Conservation (phyloP, 2,329 filamentous ascomycete genomes). For the Byssochlamys sp. region DNA sequence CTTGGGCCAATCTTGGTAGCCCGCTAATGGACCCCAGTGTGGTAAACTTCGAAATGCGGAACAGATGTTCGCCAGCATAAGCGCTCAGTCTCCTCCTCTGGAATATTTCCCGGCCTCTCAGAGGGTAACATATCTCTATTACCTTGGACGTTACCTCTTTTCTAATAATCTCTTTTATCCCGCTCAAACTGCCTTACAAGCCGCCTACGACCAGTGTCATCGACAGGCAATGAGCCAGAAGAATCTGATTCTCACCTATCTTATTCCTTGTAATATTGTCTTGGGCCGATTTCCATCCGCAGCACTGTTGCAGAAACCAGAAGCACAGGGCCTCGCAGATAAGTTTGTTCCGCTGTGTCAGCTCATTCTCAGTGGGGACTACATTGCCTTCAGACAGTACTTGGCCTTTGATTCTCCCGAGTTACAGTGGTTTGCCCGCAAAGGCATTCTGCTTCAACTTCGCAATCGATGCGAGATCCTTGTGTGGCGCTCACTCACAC, state of each 20-base stretch:
- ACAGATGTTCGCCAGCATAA: conserved; percentile 82
- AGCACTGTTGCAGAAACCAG: conserved; percentile 57
- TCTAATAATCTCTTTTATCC: conserved; percentile 73
- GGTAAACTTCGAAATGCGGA: conserved; percentile 73
- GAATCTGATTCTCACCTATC: conserved; percentile 68
- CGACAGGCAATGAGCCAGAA: conserved; percentile 55
- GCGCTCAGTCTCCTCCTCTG: conserved; percentile 70
- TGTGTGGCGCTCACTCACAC: conserved; percentile 72
- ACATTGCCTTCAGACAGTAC: conserved; percentile 61
- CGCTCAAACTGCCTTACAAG: conserved; percentile 64
- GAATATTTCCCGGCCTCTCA: conserved; percentile 74
- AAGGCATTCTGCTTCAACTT: conserved; percentile 65
- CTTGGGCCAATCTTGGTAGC: background rate
- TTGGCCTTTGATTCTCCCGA: conserved; percentile 46
- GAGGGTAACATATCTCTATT: conserved; percentile 86
- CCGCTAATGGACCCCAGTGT: conserved; percentile 42
- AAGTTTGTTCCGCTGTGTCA: conserved; percentile 65
- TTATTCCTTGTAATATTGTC: conserved; percentile 73
- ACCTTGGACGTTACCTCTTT: conserved; percentile 82
- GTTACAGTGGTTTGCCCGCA: conserved; percentile 64
- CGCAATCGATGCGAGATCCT: conserved; percentile 68
- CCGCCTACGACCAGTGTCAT: conserved; percentile 69
- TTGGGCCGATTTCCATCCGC: conserved; percentile 71
- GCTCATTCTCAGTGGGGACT: conserved; percentile 64
- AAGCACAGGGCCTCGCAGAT: conserved; percentile 54